Evolutionary conservation across 495 filamentous ascomycete species (phyloP).

Genomic region (Penicillium lagena): DNA sequence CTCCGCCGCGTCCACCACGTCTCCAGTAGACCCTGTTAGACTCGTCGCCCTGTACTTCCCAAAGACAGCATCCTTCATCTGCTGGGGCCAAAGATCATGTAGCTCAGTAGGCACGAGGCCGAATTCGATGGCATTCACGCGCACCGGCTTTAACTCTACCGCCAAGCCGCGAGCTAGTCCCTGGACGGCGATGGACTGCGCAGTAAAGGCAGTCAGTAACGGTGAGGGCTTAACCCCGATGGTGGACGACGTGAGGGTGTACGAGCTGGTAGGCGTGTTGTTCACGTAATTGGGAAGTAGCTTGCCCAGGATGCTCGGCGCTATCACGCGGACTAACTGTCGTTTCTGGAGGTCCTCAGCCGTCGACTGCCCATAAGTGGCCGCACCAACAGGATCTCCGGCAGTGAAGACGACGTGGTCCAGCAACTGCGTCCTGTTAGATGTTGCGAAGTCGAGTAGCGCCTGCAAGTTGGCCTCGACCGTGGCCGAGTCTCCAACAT

Average conservation of each 20-base stretch:
- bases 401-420: slow-evolving; percentile 62
- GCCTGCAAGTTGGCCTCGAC: slow-evolving; percentile 39
- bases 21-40: slow-evolving; percentile 40
- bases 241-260: slow-evolving; percentile 49
- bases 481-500: slow-evolving; percentile 37
- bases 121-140: slow-evolving; percentile 54
- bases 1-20: slow-evolving; percentile 55
- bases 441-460: slow-evolving; percentile 35
- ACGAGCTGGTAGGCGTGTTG: slow-evolving; percentile 27
- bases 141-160: slow-evolving; percentile 49
- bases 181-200: slow-evolving; percentile 27
- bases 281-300: slow-evolving; percentile 37
- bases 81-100: slow-evolving; percentile 22
- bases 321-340: slow-evolving; percentile 44
- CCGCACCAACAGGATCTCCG: slow-evolving; percentile 34
- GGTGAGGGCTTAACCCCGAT: slow-evolving; percentile 43
- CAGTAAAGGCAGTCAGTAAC: slow-evolving; percentile 30
- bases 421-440: slow-evolving; percentile 24
- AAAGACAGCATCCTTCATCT: slow-evolving; percentile 15
- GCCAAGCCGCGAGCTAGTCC: slow-evolving; percentile 47
- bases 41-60: slow-evolving; percentile 15
- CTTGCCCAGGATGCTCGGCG: slow-evolving; percentile 49
- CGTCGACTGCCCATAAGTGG: slow-evolving; percentile 28
- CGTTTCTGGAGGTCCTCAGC: slow-evolving; percentile 28
- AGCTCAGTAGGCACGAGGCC: slow-evolving; percentile 51